A percentile compares a stretch with the other conserved stretches of the same genome.
phyloP scores from a whole-genome alignment of 768 basidiomycete species.

The Stropharia rugosoannulata region DNA sequence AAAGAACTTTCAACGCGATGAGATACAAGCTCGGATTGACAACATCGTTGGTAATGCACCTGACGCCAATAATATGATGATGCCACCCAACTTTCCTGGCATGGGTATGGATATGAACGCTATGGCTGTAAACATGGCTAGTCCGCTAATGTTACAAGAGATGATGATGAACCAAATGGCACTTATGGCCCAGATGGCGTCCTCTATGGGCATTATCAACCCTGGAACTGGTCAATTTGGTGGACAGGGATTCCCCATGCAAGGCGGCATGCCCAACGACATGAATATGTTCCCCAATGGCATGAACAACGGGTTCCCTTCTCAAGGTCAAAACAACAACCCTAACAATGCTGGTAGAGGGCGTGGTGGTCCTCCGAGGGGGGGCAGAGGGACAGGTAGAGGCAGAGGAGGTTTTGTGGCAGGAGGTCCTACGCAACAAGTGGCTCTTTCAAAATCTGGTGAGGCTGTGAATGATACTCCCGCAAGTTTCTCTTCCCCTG shows the following conservation, averaged over 20 bases:
- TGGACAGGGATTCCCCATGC: conserved; percentile 58
- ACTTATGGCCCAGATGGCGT: conserved; percentile 90
- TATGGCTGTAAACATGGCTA: conserved; percentile 54
- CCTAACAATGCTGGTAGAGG: conserved; percentile 34
- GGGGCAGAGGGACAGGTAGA: conserved; percentile 49
- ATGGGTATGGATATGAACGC: conserved; percentile 64
- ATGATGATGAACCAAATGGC: conserved; percentile 93
- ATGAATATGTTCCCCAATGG: conserved; percentile 48
- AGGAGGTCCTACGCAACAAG: conserved; percentile 17
- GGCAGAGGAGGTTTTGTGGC: conserved; percentile 46
- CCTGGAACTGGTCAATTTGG: conserved; percentile 56
- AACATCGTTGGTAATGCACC: conserved; percentile 64
- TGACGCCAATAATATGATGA: conserved; percentile 57
- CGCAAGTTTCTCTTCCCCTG: conserved; percentile 18
- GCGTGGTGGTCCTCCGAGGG: conserved; percentile 32
- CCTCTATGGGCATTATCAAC: conserved; percentile 77
- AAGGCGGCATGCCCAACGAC: conserved; percentile 49
- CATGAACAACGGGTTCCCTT: conserved; percentile 34
- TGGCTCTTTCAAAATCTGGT: conserved; percentile 9
- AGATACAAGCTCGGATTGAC: conserved; percentile 79
- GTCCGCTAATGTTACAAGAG: conserved; percentile 77
- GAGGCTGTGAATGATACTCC: conserved; percentile 17
- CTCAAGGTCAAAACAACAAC: conserved; percentile 23
- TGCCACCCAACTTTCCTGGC: conserved; percentile 43
- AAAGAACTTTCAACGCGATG: conserved; percentile 52